Evolutionary conservation across 768 basidiomycete genomes (phyloP).

Genomic region (Plicaturopsis crispa): DNA sequence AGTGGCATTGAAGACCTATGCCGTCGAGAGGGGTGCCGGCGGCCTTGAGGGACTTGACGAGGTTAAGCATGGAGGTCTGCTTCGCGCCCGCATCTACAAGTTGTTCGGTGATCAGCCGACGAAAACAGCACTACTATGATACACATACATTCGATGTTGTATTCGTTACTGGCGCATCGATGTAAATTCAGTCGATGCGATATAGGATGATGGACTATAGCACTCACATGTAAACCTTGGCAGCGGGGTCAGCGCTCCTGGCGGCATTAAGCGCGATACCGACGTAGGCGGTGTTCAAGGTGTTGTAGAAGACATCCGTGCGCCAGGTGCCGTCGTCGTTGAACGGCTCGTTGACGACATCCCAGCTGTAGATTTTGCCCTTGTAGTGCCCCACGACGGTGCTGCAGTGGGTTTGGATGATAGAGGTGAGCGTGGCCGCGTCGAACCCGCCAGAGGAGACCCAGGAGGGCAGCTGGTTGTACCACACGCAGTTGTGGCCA

Average conservation of each 20-base stretch:
- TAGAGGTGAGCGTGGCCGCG: constrained; percentile 19
- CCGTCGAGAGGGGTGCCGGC: constrained; percentile 50
- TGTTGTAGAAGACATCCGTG: constrained; percentile 43
- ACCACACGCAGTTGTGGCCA: constrained; percentile 38
- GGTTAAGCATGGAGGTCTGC: constrained; percentile 45
- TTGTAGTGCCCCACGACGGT: constrained; percentile 30
- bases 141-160: constrained; percentile 21
- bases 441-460: constrained; percentile 22
- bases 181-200: background rate
- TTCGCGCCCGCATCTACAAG: constrained; percentile 41
- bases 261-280: constrained; percentile 45
- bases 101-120: too few relatives aligned
- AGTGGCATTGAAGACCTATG: constrained; percentile 53
- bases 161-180: constrained; percentile 27
- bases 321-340: constrained; percentile 56
- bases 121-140: too few relatives aligned
- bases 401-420: constrained; percentile 25
- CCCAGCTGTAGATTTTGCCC: constrained; percentile 36
- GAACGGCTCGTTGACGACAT: constrained; percentile 53
- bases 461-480: constrained; percentile 35
- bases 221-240: constrained; percentile 45
- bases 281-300: constrained; percentile 41
- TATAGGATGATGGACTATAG: background rate
- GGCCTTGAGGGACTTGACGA: constrained; percentile 39
- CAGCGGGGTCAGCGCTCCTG: constrained; percentile 42